Evolutionary conservation across 1,284 basidiomycete genomes (phyloP), one percentile per base, ranked within the genome.

Genomic region (Cryptococcus amylolentus): DNA sequence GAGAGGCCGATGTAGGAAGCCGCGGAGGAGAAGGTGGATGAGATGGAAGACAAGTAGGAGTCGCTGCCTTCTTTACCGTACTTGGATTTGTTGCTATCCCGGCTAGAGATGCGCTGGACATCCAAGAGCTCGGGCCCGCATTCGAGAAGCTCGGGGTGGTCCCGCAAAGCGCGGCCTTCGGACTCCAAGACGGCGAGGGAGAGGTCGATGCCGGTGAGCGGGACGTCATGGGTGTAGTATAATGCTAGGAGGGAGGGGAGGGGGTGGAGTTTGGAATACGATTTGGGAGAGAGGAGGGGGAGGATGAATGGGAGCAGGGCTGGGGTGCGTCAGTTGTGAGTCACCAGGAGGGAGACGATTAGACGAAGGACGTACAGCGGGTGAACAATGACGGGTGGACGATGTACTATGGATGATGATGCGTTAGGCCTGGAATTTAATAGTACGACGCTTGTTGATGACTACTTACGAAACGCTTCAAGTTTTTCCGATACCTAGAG

Each of bases 231-330:
- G 13, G 46, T 49, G 3, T 55, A 54, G 13, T 61, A 43, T 1
- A 76, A 62, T 16, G 58, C 52, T 9, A 70, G 44, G 2, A 76
- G 54, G 0, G 70, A 70, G 2, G 66, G 58, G 0, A 69, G 43
- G 10, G 64, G 64, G 49, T 71, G 65, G 14, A 76, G 61, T 52
- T 76, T 76, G 44, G 60, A 42, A 39, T 69, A 72, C 18, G 71
- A 64, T 60, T 72, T 73, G 10, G 72, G 72, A 5, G 73, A 76
- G 5, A 74, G 40, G 40, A 76, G 60, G 0, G 72, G 73, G 2
- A 71, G 51, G 20, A 73, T 48, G 49, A 73, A 49, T 4, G 70
- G 65, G 5, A 73, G 53, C 1, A 71, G 49, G 4, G 68, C 70
- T 72, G 56, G 35, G 37, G n/a, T 9, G 27, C 9, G 35, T 31